Evolutionary conservation across 768 basidiomycete genomes (phyloP), one percentile per base, ranked within the genome.

Genomic region (Amanita muscaria): DNA sequence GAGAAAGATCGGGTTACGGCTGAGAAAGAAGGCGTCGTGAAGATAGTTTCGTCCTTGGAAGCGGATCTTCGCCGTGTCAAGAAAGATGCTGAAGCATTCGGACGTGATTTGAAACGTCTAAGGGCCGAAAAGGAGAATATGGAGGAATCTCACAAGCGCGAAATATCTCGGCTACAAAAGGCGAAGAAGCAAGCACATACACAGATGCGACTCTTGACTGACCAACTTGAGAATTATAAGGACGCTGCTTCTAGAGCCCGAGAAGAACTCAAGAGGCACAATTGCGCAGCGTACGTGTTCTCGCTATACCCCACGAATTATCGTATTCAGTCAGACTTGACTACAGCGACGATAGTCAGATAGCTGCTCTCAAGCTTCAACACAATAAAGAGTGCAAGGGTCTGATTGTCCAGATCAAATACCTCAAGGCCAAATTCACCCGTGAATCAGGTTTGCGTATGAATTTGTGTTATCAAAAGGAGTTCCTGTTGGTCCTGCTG

Each of bases 301-400:
- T 45, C 40, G 24, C 14, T 5, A 12, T n/a, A 3, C n/a, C 2
- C 1, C 9, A 25, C 2, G 15, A 12, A 22, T 51, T 18, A 49
- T 40, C 21, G 42, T 8, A 29, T 25, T 35, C 37, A 7, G 8
- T 10, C 37, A 27, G 16, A 31, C 30, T 24, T 14, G 43, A 34
- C 35, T 33, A 21, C 46, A 82, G 80, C 15, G 76, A 84, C 48
- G 69, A 73, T 4, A 56, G 53, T 12, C 74, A 80, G 55, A 50
- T 88, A 4, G 67, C 69, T 2, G 64, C 67, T 10, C 55, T 88
- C 50, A 80, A 73, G 51, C 53, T 64, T 2, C 80, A 79, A 59
- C 88, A 91, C 58, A 88, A 85, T 50, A 77, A 79, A 50, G 91
- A 97, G 58, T 85, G 86, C 67, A 92, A 91, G 57, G 89, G 90